phyloP scores from a whole-genome alignment of 768 basidiomycete genomes.

The Daedalea quercina region DNA sequence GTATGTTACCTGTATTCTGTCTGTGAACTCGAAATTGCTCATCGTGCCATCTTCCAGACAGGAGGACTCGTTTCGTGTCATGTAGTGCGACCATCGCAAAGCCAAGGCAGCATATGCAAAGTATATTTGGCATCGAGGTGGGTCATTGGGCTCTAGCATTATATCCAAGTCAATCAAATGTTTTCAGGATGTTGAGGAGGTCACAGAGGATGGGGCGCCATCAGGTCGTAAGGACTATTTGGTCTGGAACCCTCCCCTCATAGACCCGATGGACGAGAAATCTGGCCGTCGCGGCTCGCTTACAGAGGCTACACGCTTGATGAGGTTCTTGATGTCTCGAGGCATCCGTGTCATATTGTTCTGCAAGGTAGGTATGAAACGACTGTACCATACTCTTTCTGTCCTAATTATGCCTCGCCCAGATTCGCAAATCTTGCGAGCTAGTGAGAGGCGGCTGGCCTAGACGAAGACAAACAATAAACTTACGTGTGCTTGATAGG shows the following conservation, averaged over 20 bases:
- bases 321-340: constrained; percentile 76
- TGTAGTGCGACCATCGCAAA: constrained; percentile 86
- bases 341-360: constrained; percentile 84
- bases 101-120: constrained; percentile 68
- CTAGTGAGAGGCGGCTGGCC: constrained; percentile 38
- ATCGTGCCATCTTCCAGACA: constrained; percentile 33
- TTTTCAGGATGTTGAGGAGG: constrained; percentile 47
- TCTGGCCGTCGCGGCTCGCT: constrained; percentile 54
- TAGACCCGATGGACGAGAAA: constrained; percentile 46
- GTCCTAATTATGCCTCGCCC: not conserved
- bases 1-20: constrained; percentile 34
- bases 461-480: too few species aligned
- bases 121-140: constrained; percentile 61
- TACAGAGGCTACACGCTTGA: constrained; percentile 61
- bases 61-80: constrained; percentile 58
- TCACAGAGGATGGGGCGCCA: constrained; percentile 80
- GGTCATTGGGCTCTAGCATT: not conserved
- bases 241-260: constrained; percentile 65
- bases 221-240: constrained; percentile 75
- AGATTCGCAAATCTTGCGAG: constrained; percentile 82
- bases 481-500: too few species aligned
- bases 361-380: constrained; percentile 52
- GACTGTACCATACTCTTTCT: too few species aligned
- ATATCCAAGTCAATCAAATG: not conserved
- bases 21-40: not conserved